phyloP scores from a whole-genome alignment of 2,329 filamentous ascomycete species.

The Lasiodiplodia citricola region DNA sequence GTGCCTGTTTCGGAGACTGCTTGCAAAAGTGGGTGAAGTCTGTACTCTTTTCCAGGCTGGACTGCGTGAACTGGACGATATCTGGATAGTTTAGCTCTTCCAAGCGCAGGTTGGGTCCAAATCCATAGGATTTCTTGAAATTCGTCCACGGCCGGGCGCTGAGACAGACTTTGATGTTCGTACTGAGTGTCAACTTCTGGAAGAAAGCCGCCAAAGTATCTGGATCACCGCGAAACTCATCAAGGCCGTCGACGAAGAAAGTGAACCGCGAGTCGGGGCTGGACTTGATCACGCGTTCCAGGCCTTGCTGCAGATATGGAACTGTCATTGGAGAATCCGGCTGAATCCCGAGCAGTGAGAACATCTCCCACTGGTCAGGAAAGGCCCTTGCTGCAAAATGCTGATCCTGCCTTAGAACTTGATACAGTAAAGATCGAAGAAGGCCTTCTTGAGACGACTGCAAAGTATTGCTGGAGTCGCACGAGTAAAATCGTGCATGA shows the following conservation, averaged over 20 bases:
- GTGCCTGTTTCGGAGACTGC: not conserved
- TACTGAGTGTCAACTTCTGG: not conserved
- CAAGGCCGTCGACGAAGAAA: constrained; percentile 20
- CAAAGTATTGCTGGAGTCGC: constrained; percentile 45
- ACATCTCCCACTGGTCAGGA: not conserved
- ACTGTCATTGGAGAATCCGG: not conserved
- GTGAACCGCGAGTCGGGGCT: not conserved
- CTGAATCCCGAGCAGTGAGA: not conserved
- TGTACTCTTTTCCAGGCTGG: constrained; percentile 12
- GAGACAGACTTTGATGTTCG: constrained; percentile 28
- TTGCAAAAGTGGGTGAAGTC: not conserved
- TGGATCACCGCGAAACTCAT: not conserved
- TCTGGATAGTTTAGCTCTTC: constrained; percentile 29
- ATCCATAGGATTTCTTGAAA: constrained; percentile 29
- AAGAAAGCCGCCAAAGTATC: not conserved
- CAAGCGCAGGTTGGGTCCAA: constrained; percentile 17
- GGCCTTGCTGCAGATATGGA: not conserved
- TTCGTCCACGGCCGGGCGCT: constrained; percentile 28
- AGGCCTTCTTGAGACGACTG: constrained; percentile 52
- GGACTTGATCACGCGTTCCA: not conserved
- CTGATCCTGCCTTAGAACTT: constrained; percentile 31
- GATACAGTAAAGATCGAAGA: constrained; percentile 43
- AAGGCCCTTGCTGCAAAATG: not conserved
- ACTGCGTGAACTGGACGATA: constrained; percentile 26
- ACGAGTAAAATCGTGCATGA: constrained; percentile 50